phyloP scores from a whole-genome alignment of 495 filamentous ascomycete genomes.

The Penicillium goetzii region DNA sequence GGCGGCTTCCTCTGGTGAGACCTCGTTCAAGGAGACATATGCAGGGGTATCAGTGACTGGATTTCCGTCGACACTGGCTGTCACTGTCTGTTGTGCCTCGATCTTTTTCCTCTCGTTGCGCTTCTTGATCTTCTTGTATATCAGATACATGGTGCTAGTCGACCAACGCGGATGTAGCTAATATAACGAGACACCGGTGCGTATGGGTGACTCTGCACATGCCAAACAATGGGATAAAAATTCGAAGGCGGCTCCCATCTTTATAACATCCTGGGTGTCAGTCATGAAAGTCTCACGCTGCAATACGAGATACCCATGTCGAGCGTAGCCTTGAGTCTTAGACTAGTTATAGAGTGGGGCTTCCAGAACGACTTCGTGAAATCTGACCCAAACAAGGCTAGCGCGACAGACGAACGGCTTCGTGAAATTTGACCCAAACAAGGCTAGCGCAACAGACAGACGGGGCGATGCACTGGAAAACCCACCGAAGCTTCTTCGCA shows the following conservation, averaged over 20 bases:
- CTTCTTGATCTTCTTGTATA: constrained; percentile 27
- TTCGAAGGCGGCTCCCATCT: neutral
- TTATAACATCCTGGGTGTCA: neutral
- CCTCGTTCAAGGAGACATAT: neutral
- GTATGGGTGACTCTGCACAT: neutral
- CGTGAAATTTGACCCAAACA: constrained; percentile 3
- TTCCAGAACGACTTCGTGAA: neutral
- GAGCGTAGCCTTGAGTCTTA: neutral
- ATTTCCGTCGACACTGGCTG: neutral
- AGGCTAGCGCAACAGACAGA: neutral
- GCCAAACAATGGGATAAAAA: neutral
- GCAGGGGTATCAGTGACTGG: neutral
- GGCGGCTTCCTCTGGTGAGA: constrained; percentile 15
- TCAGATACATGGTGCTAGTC: constrained; percentile 15
- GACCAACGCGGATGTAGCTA: neutral
- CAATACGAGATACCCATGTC: neutral
- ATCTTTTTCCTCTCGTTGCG: constrained; percentile 16
- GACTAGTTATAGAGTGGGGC: neutral
- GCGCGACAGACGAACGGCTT: neutral
- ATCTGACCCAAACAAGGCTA: constrained; percentile 1
- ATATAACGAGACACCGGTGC: neutral
- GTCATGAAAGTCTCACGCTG: neutral
- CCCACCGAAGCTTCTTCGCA: constrained; percentile 2
- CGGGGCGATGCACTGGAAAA: neutral
- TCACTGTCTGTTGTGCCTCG: neutral